phyloP scores from a whole-genome alignment of 78 protist species.

The Dictyostelium capitatum region DNA sequence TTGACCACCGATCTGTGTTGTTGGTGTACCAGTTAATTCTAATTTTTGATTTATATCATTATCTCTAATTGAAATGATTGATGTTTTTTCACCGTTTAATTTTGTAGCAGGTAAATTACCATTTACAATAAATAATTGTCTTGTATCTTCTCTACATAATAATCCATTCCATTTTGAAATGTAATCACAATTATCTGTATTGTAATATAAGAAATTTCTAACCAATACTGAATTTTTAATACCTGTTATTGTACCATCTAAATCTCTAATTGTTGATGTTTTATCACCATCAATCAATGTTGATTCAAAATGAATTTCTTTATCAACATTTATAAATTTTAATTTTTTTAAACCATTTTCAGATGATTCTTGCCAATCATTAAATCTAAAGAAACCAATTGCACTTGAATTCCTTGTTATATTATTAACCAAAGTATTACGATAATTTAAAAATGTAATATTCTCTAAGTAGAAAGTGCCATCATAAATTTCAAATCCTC shows the following conservation, averaged over 20 bases:
- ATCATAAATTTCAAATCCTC: slow-evolving; percentile 70
- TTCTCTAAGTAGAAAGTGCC: slow-evolving; percentile 15
- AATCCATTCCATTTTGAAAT: slow-evolving; percentile 2
- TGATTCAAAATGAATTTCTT: slow-evolving; percentile 19
- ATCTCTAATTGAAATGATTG: not conserved
- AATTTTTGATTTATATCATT: not conserved
- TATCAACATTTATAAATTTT: slow-evolving; percentile 19
- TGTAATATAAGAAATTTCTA: slow-evolving; percentile 11
- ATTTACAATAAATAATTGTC: slow-evolving; percentile 2
- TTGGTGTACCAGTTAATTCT: slow-evolving; percentile 32
- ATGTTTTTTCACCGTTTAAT: not conserved
- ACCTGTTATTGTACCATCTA: not conserved
- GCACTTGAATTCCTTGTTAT: slow-evolving; percentile 51
- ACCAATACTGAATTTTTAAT: not conserved
- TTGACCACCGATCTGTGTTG: slow-evolving; percentile 13
- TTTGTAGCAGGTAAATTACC: not conserved
- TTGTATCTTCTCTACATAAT: slow-evolving; percentile 10
- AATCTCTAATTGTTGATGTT: slow-evolving; percentile 22
- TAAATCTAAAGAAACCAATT: slow-evolving; percentile 36
- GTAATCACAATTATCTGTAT: not conserved
- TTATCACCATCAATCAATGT: slow-evolving; percentile 59
- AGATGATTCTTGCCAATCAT: slow-evolving; percentile 38
- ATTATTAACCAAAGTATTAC: too few species aligned
- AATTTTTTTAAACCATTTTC: not conserved
- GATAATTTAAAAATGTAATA: not conserved